Evolutionary conservation across 306 rosid species (phyloP), one percentile per base, ranked within the genome.

Genomic region (Elaeagnus macrophylla): DNA sequence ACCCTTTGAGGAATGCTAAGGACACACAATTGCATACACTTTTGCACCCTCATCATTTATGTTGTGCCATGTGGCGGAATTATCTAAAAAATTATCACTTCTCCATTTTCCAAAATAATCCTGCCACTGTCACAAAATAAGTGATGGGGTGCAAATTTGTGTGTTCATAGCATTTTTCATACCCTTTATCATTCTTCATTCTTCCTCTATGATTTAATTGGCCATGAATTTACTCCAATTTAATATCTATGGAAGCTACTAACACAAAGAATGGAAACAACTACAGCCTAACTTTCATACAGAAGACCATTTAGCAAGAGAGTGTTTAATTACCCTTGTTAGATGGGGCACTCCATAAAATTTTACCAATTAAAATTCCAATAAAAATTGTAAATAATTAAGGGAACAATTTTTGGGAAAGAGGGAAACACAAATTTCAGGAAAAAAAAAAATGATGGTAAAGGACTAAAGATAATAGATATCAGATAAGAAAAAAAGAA

Each of bases 181-280:
- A n/a, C n/a, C n/a, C n/a, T n/a, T n/a, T n/a, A n/a, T n/a, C n/a
- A 41, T 66, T 72, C 62, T 64, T 58, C 66, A 56, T 55, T 66
- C 74, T 59, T 70, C 71, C 59, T 54, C 65, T 54, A 51, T 7
- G 12, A 46, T 13, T 69, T 49, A 64, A 62, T 57, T 54, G 59
- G 46, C 20, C 53, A 53, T 69, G 56, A 54, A 25, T 42, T 66
- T 62, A 59, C 56, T 25, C 57, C 44, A 48, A 37, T 54, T 66
- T 41, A 42, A 59, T 15, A 65, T 52, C 47, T 49, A 42, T 64
- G 10, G 17, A 58, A 56, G 32, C 37, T 15, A 40, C 39, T 15
- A 3, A 49, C 48, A 16, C 4, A 25, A 25, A 25, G 32, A 25
- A 25, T 20, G 51, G 66, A 59, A 39, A 45, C 54, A 41, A 47